phyloP scores from a whole-genome alignment of 139 green algal species.

The Cymbomonas tetramitiformis region DNA sequence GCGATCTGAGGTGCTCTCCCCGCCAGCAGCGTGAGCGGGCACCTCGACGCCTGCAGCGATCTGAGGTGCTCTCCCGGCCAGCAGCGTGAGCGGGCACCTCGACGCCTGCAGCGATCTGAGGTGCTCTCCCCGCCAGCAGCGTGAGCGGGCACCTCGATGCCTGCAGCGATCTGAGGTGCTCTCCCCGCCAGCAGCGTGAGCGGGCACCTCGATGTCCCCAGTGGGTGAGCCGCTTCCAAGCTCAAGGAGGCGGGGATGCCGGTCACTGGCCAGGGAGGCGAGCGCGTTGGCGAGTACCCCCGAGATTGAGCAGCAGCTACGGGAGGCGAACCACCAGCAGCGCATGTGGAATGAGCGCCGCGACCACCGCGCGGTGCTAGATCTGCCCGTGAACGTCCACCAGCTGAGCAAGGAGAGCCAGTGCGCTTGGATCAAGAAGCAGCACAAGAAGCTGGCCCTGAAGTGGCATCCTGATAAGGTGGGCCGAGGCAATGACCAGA shows the following conservation, averaged over 20 bases:
- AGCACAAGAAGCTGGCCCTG: conserved; percentile 20
- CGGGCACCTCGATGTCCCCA: no score
- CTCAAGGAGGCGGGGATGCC: not conserved
- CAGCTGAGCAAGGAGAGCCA: conserved; percentile 5
- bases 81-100: no score
- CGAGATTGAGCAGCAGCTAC: not conserved
- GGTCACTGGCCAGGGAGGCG: not conserved
- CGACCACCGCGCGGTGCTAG: conserved; percentile 1
- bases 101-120: no score
- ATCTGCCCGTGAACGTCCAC: not conserved
- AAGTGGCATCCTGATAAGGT: conserved; percentile 24
- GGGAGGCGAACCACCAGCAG: not conserved
- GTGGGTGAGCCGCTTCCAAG: not conserved
- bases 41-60: no score
- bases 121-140: no score
- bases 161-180: no score
- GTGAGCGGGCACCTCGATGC: no score
- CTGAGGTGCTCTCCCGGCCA: no score
- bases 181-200: no score
- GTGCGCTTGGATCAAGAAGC: conserved; percentile 14
- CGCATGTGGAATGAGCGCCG: not conserved
- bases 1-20: no score
- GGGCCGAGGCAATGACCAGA: no score
- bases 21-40: no score
- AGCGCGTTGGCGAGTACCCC: not conserved